A percentile compares a stretch with the other conserved stretches of the same genome.
These are phyloP conservation scores for Exserohilum turcica DNA, from an alignment of 2,329 filamentous ascomycete genomes.

Conservation along the genomic window DNA sequence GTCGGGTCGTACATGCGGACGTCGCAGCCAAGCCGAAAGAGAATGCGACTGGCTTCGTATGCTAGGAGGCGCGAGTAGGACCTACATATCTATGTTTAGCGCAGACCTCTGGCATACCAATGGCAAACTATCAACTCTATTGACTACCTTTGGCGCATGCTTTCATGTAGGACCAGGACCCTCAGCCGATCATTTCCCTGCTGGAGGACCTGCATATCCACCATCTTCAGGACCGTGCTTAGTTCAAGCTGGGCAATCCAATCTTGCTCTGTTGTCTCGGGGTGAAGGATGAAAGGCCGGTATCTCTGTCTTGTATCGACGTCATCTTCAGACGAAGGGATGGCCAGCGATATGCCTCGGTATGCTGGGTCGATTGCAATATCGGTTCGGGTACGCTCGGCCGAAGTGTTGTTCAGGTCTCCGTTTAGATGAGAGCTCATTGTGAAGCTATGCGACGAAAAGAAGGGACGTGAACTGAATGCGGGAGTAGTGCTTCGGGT, in stretches of 20 bases:
- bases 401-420: constrained; percentile 34
- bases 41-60: constrained; percentile 64
- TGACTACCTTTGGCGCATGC: constrained; percentile 54
- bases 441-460: too few relatives aligned
- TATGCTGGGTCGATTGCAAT: constrained; percentile 23
- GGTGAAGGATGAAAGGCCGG: constrained; percentile 61
- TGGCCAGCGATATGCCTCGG: constrained; percentile 47
- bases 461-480: neutral
- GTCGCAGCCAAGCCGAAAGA: constrained; percentile 68
- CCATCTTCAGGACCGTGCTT: constrained; percentile 58
- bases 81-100: constrained; percentile 30
- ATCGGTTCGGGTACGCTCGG: constrained; percentile 20
- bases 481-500: neutral
- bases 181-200: constrained; percentile 53
- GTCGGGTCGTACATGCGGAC: constrained; percentile 66
- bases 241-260: constrained; percentile 65
- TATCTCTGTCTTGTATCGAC: constrained; percentile 55
- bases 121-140: too few relatives aligned
- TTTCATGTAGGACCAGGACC: constrained; percentile 66
- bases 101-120: neutral
- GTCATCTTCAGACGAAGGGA: constrained; percentile 56
- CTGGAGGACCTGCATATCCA: constrained; percentile 52
- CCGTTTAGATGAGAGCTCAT: constrained; percentile 14
- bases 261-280: constrained; percentile 50
- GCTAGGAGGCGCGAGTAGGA: constrained; percentile 67